These are phyloP conservation scores for Pseudogymnoascus destructans DNA, from an alignment of 2,329 filamentous ascomycete species.

Conservation along the genomic window DNA sequence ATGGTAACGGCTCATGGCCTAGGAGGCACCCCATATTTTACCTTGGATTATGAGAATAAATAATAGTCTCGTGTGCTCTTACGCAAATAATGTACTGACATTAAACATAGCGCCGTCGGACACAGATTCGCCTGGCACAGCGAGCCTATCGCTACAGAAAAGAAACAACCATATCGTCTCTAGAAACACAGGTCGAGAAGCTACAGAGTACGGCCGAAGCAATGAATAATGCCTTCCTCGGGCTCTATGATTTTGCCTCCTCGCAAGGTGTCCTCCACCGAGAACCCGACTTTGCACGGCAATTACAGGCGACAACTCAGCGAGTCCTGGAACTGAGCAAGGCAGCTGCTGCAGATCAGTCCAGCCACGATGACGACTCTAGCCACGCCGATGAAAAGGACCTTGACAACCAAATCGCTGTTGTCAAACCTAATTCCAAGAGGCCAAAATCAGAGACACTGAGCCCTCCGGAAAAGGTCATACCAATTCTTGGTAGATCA, in stretches of 20 bases:
- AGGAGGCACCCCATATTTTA: background rate
- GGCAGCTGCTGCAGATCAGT: conserved; percentile 32
- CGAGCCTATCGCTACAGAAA: conserved; percentile 76
- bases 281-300: conserved; percentile 42
- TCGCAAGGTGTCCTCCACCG: conserved; percentile 43
- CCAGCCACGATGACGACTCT: conserved; percentile 20
- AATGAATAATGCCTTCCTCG: conserved; percentile 60
- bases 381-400: conserved; percentile 12
- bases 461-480: background rate
- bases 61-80: background rate
- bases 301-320: conserved; percentile 43
- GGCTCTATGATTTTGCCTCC: conserved; percentile 49
- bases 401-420: background rate
- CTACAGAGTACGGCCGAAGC: conserved; percentile 58
- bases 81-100: conserved; percentile 12
- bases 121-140: conserved; percentile 78
- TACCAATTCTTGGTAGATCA: background rate
- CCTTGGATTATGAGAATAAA: background rate
- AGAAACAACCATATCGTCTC: conserved; percentile 61
- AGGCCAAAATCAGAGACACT: background rate
- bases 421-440: background rate
- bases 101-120: conserved; percentile 53
- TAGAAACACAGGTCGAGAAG: conserved; percentile 56
- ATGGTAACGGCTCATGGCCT: background rate
- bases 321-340: conserved; percentile 44